A percentile compares a stretch with the other conserved stretches of the same genome.
Evolutionary conservation across 495 filamentous ascomycete species (phyloP).

Genomic region (Articulospora tetracladia): DNA sequence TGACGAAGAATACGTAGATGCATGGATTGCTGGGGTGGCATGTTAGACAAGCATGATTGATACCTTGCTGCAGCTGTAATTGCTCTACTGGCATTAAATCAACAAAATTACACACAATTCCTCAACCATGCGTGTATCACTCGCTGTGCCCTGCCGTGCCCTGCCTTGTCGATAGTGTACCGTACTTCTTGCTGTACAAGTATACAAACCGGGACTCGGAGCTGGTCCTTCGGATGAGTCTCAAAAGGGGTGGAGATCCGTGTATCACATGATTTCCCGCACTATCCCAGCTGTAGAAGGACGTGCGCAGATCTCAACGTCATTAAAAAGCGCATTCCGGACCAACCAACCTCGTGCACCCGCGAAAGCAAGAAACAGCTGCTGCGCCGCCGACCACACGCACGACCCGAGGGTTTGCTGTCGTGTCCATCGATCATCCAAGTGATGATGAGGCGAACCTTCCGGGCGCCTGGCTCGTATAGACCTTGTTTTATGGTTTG

Average conservation of each 20-base stretch:
- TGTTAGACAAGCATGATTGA: not conserved
- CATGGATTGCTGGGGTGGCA: not conserved
- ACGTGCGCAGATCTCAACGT: not conserved
- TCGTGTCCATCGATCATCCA: not conserved
- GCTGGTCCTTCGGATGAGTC: not conserved
- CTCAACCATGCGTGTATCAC: not conserved
- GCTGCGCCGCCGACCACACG: not conserved
- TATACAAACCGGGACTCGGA: not conserved
- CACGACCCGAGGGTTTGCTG: not conserved
- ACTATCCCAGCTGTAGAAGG: not conserved
- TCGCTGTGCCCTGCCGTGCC: not conserved
- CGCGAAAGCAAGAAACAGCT: constrained; percentile 10
- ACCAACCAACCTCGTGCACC: constrained; percentile 1
- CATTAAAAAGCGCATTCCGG: not conserved
- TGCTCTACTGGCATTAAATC: not conserved
- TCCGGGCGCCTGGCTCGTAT: not conserved
- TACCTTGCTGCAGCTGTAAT: not conserved
- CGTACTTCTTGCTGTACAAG: too few species aligned
- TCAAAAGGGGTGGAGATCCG: not conserved
- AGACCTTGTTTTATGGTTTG: not conserved
- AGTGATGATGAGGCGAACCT: not conserved
- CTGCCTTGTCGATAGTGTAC: too few species aligned
- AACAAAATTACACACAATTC: not conserved
- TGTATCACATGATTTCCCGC: not conserved
- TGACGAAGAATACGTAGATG: not conserved